Evolutionary conservation across 1,284 basidiomycete genomes (phyloP), one percentile per base, ranked within the genome.

Genomic region (Kwoniella shivajii): DNA sequence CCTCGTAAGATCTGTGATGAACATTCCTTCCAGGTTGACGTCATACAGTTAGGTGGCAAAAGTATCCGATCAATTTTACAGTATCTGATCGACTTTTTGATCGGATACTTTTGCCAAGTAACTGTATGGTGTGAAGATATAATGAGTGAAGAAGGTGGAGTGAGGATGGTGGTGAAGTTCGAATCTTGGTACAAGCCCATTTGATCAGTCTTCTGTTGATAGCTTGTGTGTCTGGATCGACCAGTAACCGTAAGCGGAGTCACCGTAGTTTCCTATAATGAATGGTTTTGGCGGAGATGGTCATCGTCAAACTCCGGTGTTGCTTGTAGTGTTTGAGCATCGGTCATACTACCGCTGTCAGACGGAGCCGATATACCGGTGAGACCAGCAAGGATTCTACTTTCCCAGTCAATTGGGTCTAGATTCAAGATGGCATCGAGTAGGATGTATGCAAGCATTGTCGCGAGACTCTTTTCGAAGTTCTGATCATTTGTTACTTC

Each of bases 61-160:
- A 6, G 39, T 18, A 6, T 36, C 26, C 5, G 53, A n/a, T n/a
- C n/a, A n/a, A n/a, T n/a, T n/a, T n/a, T n/a, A n/a, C n/a, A n/a
- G n/a, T n/a, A n/a, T n/a, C n/a, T n/a, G n/a, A n/a, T n/a, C n/a
- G n/a, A n/a, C n/a, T n/a, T n/a, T n/a, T n/a, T n/a, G n/a, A n/a
- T n/a, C n/a, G n/a, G n/a, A n/a, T n/a, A n/a, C n/a, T n/a, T n/a
- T n/a, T n/a, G n/a, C n/a, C n/a, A n/a, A n/a, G n/a, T n/a, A n/a
- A n/a, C n/a, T n/a, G n/a, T n/a, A 58, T 50, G 67, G 67, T 18
- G 58, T 62, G 33, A 71, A 64, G 11, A 64, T 36, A 22, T 69
- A 44, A 50, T 68, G 60, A 18, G 60, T 42, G 13, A 51, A 29
- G 59, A 66, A 66, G 26, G 41, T 26, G 18, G 41, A 43, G 24